Percentiles rank a stretch among this genome's conserved stretches.
phyloP scores from a whole-genome alignment of 192 early-diverging fungal genomes.

The Radiomyces spectabilis region DNA sequence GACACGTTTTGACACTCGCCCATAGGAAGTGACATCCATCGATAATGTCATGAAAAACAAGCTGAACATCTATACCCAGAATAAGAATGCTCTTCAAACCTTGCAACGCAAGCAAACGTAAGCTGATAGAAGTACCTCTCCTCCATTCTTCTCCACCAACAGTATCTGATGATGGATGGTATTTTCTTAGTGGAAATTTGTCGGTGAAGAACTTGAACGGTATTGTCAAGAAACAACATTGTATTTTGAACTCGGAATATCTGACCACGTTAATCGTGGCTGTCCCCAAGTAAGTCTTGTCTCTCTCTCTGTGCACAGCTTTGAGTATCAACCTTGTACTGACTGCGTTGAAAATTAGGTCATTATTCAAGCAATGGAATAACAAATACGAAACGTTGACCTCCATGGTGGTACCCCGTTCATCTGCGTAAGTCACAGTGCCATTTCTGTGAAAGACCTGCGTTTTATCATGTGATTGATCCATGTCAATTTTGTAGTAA shows the following conservation, averaged over 20 bases:
- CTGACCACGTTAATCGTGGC: slow-evolving; percentile 89
- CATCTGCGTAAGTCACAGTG: slow-evolving; percentile 56
- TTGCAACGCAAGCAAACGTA: slow-evolving; percentile 83
- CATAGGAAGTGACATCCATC: slow-evolving; percentile 80
- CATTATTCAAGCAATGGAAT: slow-evolving; percentile 76
- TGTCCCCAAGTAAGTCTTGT: slow-evolving; percentile 70
- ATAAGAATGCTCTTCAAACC: slow-evolving; percentile 74
- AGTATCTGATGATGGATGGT: too few relatives aligned
- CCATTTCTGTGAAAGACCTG: not conserved
- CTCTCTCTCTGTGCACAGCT: slow-evolving; percentile 3
- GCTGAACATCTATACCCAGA: slow-evolving; percentile 75
- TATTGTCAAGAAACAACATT: slow-evolving; percentile 87
- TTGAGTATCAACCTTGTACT: not conserved
- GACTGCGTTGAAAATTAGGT: too few relatives aligned
- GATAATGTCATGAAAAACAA: slow-evolving; percentile 90
- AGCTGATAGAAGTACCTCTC: not conserved
- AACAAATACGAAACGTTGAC: slow-evolving; percentile 85
- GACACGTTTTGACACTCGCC: not conserved
- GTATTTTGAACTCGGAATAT: slow-evolving; percentile 91
- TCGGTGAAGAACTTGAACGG: slow-evolving; percentile 80
- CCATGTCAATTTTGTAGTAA: slow-evolving; percentile 34
- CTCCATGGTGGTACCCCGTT: slow-evolving; percentile 94
- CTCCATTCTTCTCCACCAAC: too few relatives aligned
- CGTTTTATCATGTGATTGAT: too few relatives aligned
- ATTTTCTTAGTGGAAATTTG: slow-evolving; percentile 69